These are phyloP conservation scores for Lyophyllum atratum DNA, from an alignment of 768 basidiomycete genomes.

Conservation along the genomic window DNA sequence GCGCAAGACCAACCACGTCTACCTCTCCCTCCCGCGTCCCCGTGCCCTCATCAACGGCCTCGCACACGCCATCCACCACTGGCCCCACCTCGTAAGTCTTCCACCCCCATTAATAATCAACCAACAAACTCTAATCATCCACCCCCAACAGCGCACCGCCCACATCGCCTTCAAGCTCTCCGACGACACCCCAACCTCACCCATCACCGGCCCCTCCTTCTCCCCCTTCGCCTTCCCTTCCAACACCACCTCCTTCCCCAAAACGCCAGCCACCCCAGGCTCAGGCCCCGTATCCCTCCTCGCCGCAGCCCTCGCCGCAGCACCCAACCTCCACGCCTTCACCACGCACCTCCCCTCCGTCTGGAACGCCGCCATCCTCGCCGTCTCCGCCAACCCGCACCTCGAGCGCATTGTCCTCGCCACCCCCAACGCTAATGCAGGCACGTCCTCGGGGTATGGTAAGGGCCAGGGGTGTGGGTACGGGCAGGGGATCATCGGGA, in stretches of 20 bases:
- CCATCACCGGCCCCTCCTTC: conserved; percentile 17
- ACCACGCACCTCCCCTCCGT: conserved; percentile 56
- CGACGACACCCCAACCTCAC: conserved; percentile 35
- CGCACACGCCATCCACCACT: conserved; percentile 42
- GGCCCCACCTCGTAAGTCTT: conserved; percentile 50
- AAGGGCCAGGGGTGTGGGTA: too few relatives aligned
- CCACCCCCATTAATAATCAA: neutral
- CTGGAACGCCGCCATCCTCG: conserved; percentile 57
- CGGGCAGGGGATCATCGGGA: conserved; percentile 27
- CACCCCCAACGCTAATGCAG: neutral
- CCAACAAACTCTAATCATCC: neutral
- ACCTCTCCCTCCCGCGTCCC: conserved; percentile 54
- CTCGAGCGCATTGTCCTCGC: conserved; percentile 47
- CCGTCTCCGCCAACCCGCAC: conserved; percentile 47
- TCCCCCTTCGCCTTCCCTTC: conserved; percentile 11
- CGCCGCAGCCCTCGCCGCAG: conserved; percentile 38
- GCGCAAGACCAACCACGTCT: conserved; percentile 51
- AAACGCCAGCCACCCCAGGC: conserved; percentile 15
- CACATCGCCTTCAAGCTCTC: conserved; percentile 60
- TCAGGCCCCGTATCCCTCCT: conserved; percentile 34
- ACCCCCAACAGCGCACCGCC: conserved; percentile 44
- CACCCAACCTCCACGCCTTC: conserved; percentile 46
- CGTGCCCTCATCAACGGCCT: conserved; percentile 46
- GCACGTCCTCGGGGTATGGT: too few relatives aligned
- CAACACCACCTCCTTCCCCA: neutral